phyloP scores from a whole-genome alignment of 129 eudicot species.

The Tagetes patula region DNA sequence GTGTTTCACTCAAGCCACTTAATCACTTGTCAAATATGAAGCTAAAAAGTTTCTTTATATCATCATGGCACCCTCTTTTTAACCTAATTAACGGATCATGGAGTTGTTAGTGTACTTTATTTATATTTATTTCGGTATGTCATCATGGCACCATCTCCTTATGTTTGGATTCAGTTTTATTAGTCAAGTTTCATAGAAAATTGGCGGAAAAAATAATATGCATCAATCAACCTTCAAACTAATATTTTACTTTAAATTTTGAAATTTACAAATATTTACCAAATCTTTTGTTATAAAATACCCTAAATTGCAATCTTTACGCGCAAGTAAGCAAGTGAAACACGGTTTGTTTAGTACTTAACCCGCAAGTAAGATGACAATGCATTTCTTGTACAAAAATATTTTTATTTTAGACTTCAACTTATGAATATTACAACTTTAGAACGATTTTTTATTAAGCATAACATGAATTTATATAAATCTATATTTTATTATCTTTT shows the following conservation, averaged over 20 bases:
- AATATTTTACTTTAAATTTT: no score
- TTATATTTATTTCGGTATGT: conserved; percentile 6
- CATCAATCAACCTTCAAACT: background rate
- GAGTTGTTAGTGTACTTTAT: conserved; percentile 18
- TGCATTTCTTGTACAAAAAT: background rate
- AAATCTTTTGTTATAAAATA: no score
- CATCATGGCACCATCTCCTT: background rate
- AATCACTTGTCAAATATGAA: background rate
- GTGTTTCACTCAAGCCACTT: background rate
- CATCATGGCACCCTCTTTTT: background rate
- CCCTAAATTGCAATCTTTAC: conserved; percentile 9
- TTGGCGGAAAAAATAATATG: background rate
- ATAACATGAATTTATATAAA: no score
- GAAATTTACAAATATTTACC: no score
- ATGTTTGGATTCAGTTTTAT: background rate
- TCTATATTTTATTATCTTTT: no score
- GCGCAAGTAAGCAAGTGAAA: conserved; percentile 9
- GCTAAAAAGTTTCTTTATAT: background rate
- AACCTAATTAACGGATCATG: conserved; percentile 16
- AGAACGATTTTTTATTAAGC: background rate
- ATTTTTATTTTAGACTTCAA: background rate
- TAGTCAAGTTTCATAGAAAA: background rate
- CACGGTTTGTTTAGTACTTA: conserved; percentile 5
- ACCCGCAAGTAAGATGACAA: conserved; percentile 2
- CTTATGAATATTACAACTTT: background rate